Conservation (phyloP, 2,329 filamentous ascomycete genomes). For the Calonectria ilicicola region DNA sequence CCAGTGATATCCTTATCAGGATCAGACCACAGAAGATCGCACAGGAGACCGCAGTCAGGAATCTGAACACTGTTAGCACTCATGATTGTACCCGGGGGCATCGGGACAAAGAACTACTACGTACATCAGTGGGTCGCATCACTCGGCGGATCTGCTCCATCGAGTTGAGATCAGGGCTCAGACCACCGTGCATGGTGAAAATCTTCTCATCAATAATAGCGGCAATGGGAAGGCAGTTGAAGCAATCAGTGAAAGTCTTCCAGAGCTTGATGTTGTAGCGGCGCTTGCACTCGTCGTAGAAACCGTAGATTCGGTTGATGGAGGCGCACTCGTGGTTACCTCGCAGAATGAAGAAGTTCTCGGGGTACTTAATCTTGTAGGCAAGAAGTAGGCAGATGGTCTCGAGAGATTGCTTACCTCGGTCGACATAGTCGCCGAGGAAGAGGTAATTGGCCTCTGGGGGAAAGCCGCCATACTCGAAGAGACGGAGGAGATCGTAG, state of each 20-base stretch:
- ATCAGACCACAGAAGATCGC: constrained; percentile 98
- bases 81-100: constrained; percentile 32
- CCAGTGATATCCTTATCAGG: constrained; percentile 99
- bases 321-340: constrained; percentile 99
- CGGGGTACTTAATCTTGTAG: constrained; percentile 99
- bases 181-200: constrained; percentile 98
- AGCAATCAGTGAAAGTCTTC: constrained; percentile 99
- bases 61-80: constrained; percentile 70
- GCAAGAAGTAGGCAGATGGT: constrained; percentile 96
- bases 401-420: constrained; percentile 98
- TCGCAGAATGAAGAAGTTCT: constrained; percentile 99
- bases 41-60: constrained; percentile 96
- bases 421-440: constrained; percentile 98
- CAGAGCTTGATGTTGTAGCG: constrained; percentile 99
- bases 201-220: constrained; percentile 99
- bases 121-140: constrained; percentile 98
- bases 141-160: constrained; percentile 99
- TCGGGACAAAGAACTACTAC: constrained; percentile 53
- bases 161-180: constrained; percentile 97
- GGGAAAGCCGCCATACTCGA: constrained; percentile 98
- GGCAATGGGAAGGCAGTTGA: constrained; percentile 98
- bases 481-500: constrained; percentile 95
- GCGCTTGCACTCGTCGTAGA: constrained; percentile 99
- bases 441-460: constrained; percentile 99
- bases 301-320: constrained; percentile 99